Conservation (phyloP, 2,329 filamentous ascomycete species). For the Colletotrichum sidae region DNA sequence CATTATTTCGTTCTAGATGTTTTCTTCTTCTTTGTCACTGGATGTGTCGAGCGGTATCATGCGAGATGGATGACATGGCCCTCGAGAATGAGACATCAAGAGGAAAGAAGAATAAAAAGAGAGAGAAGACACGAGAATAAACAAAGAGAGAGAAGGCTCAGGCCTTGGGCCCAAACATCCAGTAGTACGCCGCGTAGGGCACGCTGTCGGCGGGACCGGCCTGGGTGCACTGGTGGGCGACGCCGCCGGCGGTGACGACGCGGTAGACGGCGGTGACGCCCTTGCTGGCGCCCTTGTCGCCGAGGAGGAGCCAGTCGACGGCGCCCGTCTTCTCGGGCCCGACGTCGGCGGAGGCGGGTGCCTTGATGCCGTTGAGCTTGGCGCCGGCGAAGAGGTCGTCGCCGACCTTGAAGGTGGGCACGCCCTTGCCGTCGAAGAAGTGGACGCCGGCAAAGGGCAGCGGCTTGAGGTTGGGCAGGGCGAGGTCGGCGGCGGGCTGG, state of each 20-base stretch:
- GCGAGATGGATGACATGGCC: neutral
- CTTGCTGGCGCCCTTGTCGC: conserved; percentile 51
- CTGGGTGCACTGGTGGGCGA: conserved; percentile 54
- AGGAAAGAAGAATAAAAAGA: neutral
- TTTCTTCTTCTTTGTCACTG: too few species aligned
- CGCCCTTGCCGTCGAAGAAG: conserved; percentile 68
- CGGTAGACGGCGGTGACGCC: conserved; percentile 62
- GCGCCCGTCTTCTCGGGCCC: conserved; percentile 63
- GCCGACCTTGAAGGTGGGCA: conserved; percentile 71
- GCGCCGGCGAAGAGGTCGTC: conserved; percentile 55
- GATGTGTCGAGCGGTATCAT: too few species aligned
- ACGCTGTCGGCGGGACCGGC: conserved; percentile 61
- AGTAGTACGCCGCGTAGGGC: conserved; percentile 68
- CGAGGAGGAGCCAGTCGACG: conserved; percentile 66
- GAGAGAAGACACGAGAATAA: too few species aligned
- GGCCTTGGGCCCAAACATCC: conserved; percentile 59
- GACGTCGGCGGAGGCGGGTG: conserved; percentile 60
- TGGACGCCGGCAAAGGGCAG: conserved; percentile 70
- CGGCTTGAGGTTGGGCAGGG: conserved; percentile 45
- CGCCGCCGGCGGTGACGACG: conserved; percentile 65
- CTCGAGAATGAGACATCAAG: conserved; percentile 1
- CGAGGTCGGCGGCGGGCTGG: conserved; percentile 51
- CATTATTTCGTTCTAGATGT: too few species aligned
- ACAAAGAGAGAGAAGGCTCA: neutral
- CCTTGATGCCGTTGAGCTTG: conserved; percentile 63